Percentiles rank a stretch among this genome's conserved stretches.
Conservation (phyloP, 768 basidiomycete species). For the Filobasidium wieringae region DNA sequence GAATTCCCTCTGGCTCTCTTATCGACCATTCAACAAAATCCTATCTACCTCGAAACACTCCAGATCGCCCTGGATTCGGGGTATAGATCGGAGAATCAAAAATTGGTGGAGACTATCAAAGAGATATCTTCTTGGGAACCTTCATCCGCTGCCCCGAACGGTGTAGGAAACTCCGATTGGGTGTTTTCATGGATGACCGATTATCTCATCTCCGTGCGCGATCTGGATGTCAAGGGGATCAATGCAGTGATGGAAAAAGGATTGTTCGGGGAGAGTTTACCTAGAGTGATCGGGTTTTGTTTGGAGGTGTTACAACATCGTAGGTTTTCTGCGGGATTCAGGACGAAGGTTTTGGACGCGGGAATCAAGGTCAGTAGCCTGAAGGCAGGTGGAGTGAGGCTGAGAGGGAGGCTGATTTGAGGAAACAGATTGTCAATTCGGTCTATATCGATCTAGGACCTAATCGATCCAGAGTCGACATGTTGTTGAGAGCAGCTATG, state of each 20-base stretch:
- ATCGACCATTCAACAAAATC: slow-evolving; percentile 71
- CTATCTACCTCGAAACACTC: slow-evolving; percentile 29
- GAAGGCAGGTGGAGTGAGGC: background rate
- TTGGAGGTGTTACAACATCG: slow-evolving; percentile 73
- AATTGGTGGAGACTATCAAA: background rate
- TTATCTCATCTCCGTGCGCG: slow-evolving; percentile 50
- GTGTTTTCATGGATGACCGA: slow-evolving; percentile 56
- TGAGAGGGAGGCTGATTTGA: background rate
- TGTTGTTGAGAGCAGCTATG: background rate
- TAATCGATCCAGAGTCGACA: background rate
- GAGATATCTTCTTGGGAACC: background rate
- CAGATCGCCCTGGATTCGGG: slow-evolving; percentile 8
- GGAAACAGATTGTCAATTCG: background rate
- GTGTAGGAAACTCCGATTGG: slow-evolving; percentile 41
- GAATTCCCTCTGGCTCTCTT: slow-evolving; percentile 69
- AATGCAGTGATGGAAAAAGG: slow-evolving; percentile 30
- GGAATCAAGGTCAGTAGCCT: slow-evolving; percentile 52
- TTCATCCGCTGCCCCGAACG: background rate
- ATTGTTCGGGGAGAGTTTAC: slow-evolving; percentile 55
- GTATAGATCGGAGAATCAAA: background rate
- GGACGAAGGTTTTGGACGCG: slow-evolving; percentile 52
- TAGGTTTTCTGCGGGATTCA: slow-evolving; percentile 48
- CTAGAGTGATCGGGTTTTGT: slow-evolving; percentile 59
- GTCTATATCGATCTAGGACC: background rate
- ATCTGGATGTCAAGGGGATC: slow-evolving; percentile 13